Evolutionary conservation across 805 yeast genomes (phyloP).

Genomic region (Sugiyamaella lignohabitans): DNA sequence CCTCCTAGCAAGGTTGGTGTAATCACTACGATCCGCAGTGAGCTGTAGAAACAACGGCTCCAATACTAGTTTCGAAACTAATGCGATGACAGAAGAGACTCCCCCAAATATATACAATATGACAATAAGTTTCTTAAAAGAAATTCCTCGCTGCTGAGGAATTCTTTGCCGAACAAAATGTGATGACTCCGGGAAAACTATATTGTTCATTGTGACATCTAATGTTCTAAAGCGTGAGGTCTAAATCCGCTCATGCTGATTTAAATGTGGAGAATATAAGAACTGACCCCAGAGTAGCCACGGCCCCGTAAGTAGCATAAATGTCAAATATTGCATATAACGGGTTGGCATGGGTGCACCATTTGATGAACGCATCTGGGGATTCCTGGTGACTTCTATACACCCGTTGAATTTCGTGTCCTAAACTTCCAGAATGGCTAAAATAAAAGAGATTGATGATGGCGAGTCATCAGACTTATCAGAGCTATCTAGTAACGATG

Average conservation of each 20-base stretch:
- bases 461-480: slow-evolving; percentile 17
- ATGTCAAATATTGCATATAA: too few relatives aligned
- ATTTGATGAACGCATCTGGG: too few relatives aligned
- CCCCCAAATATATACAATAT: slow-evolving; percentile 31
- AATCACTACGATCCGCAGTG: slow-evolving; percentile 28
- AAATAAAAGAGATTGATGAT: slow-evolving; percentile 3
- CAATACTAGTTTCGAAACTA: slow-evolving; percentile 29
- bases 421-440: slow-evolving; percentile 3
- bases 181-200: slow-evolving; percentile 28
- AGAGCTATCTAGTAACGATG: slow-evolving; percentile 9
- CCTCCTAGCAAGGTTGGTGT: slow-evolving; percentile 25
- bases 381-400: too few relatives aligned
- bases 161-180: slow-evolving; percentile 12
- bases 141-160: slow-evolving; percentile 15
- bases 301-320: too few relatives aligned
- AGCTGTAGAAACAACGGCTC: slow-evolving; percentile 31
- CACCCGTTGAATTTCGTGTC: too few relatives aligned
- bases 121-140: slow-evolving; percentile 24
- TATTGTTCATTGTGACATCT: slow-evolving; percentile 4
- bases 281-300: too few relatives aligned
- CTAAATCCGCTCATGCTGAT: too few relatives aligned
- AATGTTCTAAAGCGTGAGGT: background rate
- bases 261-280: too few relatives aligned
- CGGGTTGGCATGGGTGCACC: too few relatives aligned
- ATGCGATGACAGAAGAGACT: slow-evolving; percentile 23